Base-by-base conservation (phyloP, 805 yeast genomes). In the Hanseniaspora mollemarum region DNA sequence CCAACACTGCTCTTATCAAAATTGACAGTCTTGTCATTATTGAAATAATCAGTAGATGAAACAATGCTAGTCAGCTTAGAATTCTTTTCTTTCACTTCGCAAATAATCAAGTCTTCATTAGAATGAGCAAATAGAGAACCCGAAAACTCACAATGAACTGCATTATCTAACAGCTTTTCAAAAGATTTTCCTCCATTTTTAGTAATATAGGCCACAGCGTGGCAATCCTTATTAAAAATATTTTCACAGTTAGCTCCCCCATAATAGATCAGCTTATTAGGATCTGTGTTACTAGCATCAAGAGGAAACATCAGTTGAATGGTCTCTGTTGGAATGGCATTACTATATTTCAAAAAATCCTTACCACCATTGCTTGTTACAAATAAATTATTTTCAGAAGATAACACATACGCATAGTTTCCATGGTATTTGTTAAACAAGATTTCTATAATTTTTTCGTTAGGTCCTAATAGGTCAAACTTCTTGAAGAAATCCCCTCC, bases 321-420 rank as follows among this genome's bases (percentile, higher is more conserved):
- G 15, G 79, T 70, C 19, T 75, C 64, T 2, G 90, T 90, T 7
- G 77, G 69, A 5, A 67, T 61, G 35, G 72, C 59, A 22, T 31
- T 19, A 3, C 7, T 18, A 33, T 65, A 64, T 8, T 59, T 55
- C 7, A 26, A 15, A 59, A 83, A 86, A 1, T 71, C 62, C 52
- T 67, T 66, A 15, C 84, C 96, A 24, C 94, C 78, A 62, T 88
- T 83, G 3, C 62, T 59, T 1, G 96, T 81, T 21, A 71, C 61
- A 58, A 74, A 81, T 15, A 88, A 66, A 28, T 65, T 66, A 9
- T 73, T 71, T 7, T 67, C 58, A 1, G 69, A 62, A 0, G 87
- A 77, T 41, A 80, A 64, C 26, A 65, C 46, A 40, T 64, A 65
- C 0, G 69, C 68, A 10, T 59, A 56, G 1, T 58, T 52, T 32